These are phyloP conservation scores for Tetramitus jugosus DNA, from an alignment of 208 protist genomes.

Conservation along the genomic window DNA sequence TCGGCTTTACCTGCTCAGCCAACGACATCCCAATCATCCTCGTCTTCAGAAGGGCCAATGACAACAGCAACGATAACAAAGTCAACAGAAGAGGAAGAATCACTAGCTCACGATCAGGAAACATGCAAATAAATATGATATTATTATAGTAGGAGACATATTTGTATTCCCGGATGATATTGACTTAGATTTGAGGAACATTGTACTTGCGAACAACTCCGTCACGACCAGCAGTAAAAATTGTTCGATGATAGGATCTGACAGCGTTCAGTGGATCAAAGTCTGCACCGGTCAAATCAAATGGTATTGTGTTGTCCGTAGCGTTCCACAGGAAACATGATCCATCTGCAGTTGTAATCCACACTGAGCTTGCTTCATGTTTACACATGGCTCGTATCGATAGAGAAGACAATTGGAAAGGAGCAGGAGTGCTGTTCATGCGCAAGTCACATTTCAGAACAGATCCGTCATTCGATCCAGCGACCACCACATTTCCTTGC, in stretches of 20 bases:
- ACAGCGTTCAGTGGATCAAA: neutral
- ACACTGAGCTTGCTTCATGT: neutral
- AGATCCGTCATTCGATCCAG: neutral
- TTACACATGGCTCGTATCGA: neutral
- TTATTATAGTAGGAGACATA: no score
- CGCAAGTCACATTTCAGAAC: neutral
- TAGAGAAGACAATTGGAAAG: neutral
- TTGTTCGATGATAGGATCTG: neutral
- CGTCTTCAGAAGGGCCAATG: no score
- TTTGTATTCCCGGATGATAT: no score
- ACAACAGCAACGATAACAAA: neutral
- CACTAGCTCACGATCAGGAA: no score
- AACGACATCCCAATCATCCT: no score
- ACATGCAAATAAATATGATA: no score
- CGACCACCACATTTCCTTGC: neutral
- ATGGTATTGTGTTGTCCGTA: neutral
- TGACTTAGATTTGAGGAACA: neutral
- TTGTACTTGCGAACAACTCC: neutral
- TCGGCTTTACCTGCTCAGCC: no score
- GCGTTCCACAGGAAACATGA: neutral
- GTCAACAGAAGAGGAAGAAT: neutral
- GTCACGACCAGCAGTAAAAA: neutral
- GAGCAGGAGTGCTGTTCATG: no score
- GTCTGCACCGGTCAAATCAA: conserved; percentile 7
- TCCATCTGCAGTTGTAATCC: conserved; percentile 4